Conservation (phyloP, 2,329 filamentous ascomycete species). For the Colletotrichum cordylinicola region DNA sequence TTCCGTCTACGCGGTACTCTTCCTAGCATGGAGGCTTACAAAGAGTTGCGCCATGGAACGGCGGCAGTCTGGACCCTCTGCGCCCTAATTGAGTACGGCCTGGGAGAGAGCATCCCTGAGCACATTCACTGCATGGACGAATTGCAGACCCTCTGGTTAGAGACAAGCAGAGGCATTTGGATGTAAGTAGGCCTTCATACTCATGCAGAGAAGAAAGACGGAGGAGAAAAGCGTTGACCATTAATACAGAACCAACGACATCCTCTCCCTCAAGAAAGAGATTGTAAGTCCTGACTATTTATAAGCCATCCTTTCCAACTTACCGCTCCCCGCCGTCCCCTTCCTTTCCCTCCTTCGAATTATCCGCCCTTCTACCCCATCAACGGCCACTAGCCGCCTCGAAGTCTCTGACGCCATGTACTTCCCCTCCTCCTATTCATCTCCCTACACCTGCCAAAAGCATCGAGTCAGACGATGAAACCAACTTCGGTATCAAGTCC, state of each 20-base stretch:
- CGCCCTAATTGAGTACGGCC: slow-evolving; percentile 29
- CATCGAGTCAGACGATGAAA: not conserved
- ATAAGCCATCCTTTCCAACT: not conserved
- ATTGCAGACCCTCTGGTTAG: slow-evolving; percentile 24
- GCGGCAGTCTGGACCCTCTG: slow-evolving; percentile 29
- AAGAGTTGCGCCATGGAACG: slow-evolving; percentile 32
- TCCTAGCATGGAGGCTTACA: slow-evolving; percentile 32
- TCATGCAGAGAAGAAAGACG: not conserved
- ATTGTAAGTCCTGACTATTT: slow-evolving; percentile 22
- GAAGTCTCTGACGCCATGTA: not conserved
- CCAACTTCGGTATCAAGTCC: not conserved
- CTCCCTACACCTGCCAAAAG: not conserved
- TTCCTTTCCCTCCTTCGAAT: not conserved
- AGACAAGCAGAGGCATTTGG: slow-evolving; percentile 28
- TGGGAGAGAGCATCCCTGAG: slow-evolving; percentile 5
- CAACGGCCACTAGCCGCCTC: not conserved
- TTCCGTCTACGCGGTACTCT: slow-evolving; percentile 28
- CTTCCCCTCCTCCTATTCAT: not conserved
- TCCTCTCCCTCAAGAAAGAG: slow-evolving; percentile 38
- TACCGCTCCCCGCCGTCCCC: not conserved
- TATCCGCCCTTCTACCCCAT: not conserved
- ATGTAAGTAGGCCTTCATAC: slow-evolving; percentile 9
- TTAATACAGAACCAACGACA: slow-evolving; percentile 29
- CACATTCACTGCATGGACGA: slow-evolving; percentile 5
- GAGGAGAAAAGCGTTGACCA: not conserved